Base-by-base conservation (phyloP, 352 stramenopile genomes). In the Globisporangium nodosum region DNA sequence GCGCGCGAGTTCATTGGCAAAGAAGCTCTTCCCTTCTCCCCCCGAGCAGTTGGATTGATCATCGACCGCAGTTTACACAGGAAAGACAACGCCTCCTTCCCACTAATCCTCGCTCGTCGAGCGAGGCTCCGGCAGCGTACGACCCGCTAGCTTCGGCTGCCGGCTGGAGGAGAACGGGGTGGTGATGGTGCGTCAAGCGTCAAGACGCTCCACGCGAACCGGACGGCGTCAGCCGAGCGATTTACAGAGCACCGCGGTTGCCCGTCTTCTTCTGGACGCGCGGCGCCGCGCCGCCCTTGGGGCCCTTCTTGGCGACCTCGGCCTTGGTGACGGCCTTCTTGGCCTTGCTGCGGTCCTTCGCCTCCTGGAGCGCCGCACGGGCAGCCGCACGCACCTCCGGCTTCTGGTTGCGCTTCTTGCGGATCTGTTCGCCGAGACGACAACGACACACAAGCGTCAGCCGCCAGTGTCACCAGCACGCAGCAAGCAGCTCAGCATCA, bases 361-460 rank as follows among this genome's bases (percentile, higher is more conserved):
- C 83, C 75, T 94, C 85, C 45, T 68, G 74, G 58, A 98, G 79
- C 53, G 94, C 96, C 48, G 93, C 92, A 60, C 90, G 88, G 50
- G 90, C 85, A 49, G 91, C 90, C 62, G 85, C 85, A 73, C 94
- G 87, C 60, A 98, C 82, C 60, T 96, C 84, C 54, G 88, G 88
- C 81, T 98, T 98, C 78, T 98, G 90, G 65, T 96, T 94, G 62
- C 94, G 90, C 90, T 98, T 98, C 84, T 98, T 99, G 75, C 92
- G 96, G 77, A 99, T 98, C 72, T 88, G 64, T 59, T 45, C 8
- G 16, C 45, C 45, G 3, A 16, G 12, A 8, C 5, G 3, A 49
- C 7, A 49, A 2, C 45, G 43, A 47, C 42, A 21, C 35, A 43
- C 13, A 20, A 49, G 4, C n/a, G 54, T 64, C 7, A 64, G 57